Conservation (phyloP, 164 flowering plant species). For the Annona cherimola region DNA sequence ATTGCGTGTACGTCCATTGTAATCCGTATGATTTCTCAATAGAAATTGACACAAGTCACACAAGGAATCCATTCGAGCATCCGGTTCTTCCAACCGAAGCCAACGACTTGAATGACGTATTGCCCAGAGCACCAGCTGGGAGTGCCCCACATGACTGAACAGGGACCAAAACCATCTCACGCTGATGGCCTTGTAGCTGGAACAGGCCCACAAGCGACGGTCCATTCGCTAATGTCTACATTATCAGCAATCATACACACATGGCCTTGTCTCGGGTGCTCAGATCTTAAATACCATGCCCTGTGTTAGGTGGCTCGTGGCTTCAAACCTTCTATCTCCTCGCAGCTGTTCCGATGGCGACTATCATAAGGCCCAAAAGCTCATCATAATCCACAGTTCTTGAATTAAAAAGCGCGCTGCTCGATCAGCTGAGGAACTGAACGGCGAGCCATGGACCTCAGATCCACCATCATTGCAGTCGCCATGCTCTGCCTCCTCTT, state of each 20-base stretch:
- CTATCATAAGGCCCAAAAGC: slow-evolving; percentile 28
- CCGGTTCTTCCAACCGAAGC: too few relatives aligned
- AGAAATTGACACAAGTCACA: too few relatives aligned
- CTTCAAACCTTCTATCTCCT: slow-evolving; percentile 19
- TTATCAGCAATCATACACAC: slow-evolving; percentile 37
- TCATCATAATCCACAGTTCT: background rate
- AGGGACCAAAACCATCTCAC: background rate
- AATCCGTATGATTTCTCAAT: too few relatives aligned
- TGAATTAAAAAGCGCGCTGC: background rate
- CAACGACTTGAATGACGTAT: background rate
- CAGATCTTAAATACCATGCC: background rate
- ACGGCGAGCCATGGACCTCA: slow-evolving; percentile 32
- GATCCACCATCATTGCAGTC: slow-evolving; percentile 9
- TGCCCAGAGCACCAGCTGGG: background rate
- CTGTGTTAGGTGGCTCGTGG: slow-evolving; percentile 11
- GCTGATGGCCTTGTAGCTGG: background rate
- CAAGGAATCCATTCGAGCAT: too few relatives aligned
- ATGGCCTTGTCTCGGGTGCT: slow-evolving; percentile 32
- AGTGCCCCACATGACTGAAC: background rate
- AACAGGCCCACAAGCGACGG: background rate
- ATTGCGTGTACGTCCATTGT: too few relatives aligned
- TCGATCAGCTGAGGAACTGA: background rate
- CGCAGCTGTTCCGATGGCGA: slow-evolving; percentile 42
- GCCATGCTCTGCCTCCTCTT: slow-evolving; percentile 22
- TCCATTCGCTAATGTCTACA: slow-evolving; percentile 8